Percentiles rank a stretch among this genome's conserved stretches.
Conservation (phyloP, 2,329 filamentous ascomycete genomes). For the Tolypocladium cylindrosporum region DNA sequence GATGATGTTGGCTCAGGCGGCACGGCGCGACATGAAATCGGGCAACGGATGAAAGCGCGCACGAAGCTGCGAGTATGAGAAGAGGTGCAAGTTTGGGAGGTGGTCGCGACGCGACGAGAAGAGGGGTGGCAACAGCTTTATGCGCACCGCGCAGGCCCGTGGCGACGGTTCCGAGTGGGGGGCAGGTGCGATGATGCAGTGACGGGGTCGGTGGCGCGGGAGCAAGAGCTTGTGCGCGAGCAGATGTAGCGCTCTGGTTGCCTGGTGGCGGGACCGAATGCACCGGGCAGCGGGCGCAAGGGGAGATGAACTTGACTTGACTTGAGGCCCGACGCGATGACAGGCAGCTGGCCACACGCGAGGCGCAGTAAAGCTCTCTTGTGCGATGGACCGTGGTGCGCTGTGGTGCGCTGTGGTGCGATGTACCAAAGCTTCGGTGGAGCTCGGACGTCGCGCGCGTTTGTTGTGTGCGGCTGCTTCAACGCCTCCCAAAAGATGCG, state of each 20-base stretch:
- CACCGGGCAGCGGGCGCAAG: background rate
- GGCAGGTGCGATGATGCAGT: background rate
- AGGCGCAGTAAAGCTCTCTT: background rate
- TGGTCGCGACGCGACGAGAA: constrained; percentile 1
- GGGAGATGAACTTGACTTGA: background rate
- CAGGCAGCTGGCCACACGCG: no score
- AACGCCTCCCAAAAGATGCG: background rate
- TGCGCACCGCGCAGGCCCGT: background rate
- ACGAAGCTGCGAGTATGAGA: constrained; percentile 1
- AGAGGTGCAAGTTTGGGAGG: background rate
- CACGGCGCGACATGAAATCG: constrained; percentile 27
- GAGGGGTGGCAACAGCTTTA: background rate
- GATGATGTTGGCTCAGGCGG: constrained; percentile 16
- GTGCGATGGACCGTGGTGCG: background rate
- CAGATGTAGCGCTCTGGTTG: background rate
- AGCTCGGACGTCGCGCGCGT: background rate
- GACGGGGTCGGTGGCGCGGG: background rate
- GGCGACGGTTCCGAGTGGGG: background rate
- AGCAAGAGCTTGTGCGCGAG: background rate
- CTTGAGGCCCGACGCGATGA: background rate
- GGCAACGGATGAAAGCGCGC: constrained; percentile 1
- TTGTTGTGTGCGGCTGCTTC: background rate
- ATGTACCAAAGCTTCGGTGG: background rate
- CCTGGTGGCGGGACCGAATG: background rate
- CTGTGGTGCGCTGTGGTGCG: background rate